Evolutionary conservation across 2,329 filamentous ascomycete species (phyloP), one percentile per base, ranked within the genome.

Genomic region (Penicillium sp.): DNA sequence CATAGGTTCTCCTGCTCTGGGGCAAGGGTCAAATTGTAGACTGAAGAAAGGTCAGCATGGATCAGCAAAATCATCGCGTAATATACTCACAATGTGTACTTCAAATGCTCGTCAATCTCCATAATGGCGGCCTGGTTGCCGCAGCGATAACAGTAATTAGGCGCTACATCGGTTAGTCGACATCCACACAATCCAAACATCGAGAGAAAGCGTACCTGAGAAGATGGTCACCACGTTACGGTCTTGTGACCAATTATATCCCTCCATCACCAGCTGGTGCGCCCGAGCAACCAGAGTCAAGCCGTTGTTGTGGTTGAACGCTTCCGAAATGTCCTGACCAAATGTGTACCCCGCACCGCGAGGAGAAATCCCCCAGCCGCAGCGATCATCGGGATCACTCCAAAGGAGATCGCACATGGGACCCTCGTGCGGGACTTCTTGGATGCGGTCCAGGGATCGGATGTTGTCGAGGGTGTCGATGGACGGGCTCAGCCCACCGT

Each of bases 51-150:
- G 42, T 54, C 48, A 47, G 48, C 23, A 36, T n/a, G 39, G 43
- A 28, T 15, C 34, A 23, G 16, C 41, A 24, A 51, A 34, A 29
- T n/a, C 42, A 29, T 29, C 42, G 34, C 0, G 9, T 4, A 4
- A 12, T 39, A 18, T 36, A 86, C 91, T 76, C 83, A 96, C 93
- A 99, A 97, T 69, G 94, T 97, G 78, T 97, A 99, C 81, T 99
- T 97, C 71, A 99, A 79, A 74, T 97, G 92, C 78, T 99, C 94
- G 63, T 97, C 94, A 74, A 99, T 99, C 77, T 97, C 94, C 94
- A 99, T 99, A 74, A 99, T 97, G n/a, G 94, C 94, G 52, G 94
- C 94, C 77, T 97, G 94, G 77, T 99, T 99, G 70, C 94, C 94
- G 71, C 94, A 99, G 74, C 94, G 85, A 82, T 99, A 97, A 80